Evolutionary conservation across 2,329 filamentous ascomycete species (phyloP).

Genomic region (Sporothrix phasma): DNA sequence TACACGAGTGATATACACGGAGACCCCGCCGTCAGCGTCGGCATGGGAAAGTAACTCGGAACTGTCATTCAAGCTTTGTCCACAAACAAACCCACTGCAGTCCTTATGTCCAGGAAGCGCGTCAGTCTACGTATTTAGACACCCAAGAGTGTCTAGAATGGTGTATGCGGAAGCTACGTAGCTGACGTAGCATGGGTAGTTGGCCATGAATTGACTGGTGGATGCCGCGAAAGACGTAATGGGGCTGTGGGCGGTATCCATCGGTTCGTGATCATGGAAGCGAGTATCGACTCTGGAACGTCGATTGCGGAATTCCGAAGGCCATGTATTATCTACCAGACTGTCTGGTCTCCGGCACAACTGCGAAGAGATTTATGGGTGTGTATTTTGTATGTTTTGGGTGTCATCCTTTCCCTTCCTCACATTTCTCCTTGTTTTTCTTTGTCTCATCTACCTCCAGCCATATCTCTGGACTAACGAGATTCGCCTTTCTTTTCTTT

Average conservation of each 20-base stretch:
- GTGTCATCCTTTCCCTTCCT: background rate
- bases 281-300: background rate
- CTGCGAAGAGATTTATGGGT: no score
- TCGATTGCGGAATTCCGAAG: background rate
- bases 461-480: background rate
- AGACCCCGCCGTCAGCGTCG: background rate
- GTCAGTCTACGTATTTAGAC: background rate
- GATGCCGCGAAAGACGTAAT: background rate
- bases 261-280: no score
- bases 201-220: background rate
- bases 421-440: background rate
- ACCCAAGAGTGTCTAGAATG: background rate
- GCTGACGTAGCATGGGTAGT: background rate
- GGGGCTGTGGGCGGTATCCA: background rate
- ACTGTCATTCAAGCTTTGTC: background rate
- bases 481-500: background rate
- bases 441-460: constrained; percentile 2
- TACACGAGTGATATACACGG: background rate
- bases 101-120: background rate
- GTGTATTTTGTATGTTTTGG: no score
- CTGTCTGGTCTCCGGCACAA: no score
- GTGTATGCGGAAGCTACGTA: background rate
- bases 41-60: background rate
- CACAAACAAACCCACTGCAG: no score
- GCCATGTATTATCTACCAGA: background rate